Evolutionary conservation across 192 early-diverging fungal species (phyloP).

Genomic region (Gryganskiella cystojenkinii): DNA sequence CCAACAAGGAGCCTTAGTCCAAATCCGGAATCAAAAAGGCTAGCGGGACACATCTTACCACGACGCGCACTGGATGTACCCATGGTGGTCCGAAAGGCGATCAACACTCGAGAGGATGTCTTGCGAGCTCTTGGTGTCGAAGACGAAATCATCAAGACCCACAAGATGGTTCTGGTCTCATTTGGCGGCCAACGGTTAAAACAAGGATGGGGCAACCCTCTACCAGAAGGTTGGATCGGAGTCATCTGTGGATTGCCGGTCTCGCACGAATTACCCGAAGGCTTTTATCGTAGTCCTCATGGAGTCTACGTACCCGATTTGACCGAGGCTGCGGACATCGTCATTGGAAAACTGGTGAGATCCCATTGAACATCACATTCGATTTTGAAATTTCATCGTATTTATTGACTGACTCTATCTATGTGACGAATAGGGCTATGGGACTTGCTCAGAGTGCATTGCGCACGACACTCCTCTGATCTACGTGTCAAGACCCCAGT

Average conservation of each 20-base stretch:
- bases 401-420: neutral
- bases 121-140: constrained; percentile 59
- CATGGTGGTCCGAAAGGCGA: constrained; percentile 63
- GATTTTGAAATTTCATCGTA: neutral
- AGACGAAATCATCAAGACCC: constrained; percentile 52
- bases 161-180: constrained; percentile 62
- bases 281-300: constrained; percentile 62
- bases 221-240: constrained; percentile 67
- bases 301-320: constrained; percentile 72
- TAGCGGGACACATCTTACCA: neutral
- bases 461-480: constrained; percentile 66
- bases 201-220: constrained; percentile 59
- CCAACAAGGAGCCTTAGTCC: too few species aligned
- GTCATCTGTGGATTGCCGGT: constrained; percentile 66
- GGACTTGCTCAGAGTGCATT: constrained; percentile 72
- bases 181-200: constrained; percentile 66
- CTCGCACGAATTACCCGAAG: constrained; percentile 51
- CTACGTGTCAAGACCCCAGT: constrained; percentile 69
- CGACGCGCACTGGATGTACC: constrained; percentile 66
- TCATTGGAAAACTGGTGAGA: constrained; percentile 68
- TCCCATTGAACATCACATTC: neutral
- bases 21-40: too few species aligned
- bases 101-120: constrained; percentile 55
- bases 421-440: constrained; percentile 58
- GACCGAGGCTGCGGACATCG: constrained; percentile 66